Evolutionary conservation across 306 rosid genomes (phyloP).

Genomic region (Prunus kanzakura): DNA sequence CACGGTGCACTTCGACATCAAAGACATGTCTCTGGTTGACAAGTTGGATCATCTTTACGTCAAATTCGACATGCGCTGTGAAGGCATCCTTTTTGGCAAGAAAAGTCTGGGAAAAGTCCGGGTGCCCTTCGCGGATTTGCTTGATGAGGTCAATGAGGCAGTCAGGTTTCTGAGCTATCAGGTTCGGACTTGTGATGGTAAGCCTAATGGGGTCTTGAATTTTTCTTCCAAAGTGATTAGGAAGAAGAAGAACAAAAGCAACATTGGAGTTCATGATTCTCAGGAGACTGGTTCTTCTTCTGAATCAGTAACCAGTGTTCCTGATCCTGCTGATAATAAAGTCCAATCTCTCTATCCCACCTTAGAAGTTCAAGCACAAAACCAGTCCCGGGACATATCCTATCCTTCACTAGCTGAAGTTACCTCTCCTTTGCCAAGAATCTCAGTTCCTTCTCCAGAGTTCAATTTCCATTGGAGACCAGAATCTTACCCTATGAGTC

Average conservation of each 20-base stretch:
- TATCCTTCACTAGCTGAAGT: conserved; percentile 14
- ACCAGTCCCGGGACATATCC: not conserved
- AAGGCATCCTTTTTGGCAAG: conserved; percentile 23
- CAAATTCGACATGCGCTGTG: conserved; percentile 28
- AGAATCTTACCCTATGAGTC: not conserved
- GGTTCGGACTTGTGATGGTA: conserved; percentile 20
- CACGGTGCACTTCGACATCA: conserved; percentile 14
- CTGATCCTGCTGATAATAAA: not conserved
- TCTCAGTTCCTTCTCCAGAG: conserved; percentile 3
- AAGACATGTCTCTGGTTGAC: conserved; percentile 5
- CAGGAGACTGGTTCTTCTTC: not conserved
- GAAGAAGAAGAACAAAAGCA: not conserved
- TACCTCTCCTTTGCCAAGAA: conserved; percentile 5
- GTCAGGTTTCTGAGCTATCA: conserved; percentile 31
- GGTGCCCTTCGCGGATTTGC: conserved; percentile 30
- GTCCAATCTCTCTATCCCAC: conserved; percentile 14
- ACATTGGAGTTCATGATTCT: not conserved
- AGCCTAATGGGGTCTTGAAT: conserved; percentile 35
- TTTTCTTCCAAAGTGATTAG: conserved; percentile 24
- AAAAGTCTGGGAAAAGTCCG: conserved; percentile 30
- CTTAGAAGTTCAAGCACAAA: not conserved
- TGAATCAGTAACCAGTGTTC: not conserved
- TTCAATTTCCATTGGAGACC: not conserved
- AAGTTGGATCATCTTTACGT: conserved; percentile 5
- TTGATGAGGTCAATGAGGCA: conserved; percentile 22